Evolutionary conservation across 352 stramenopile species (phyloP).

Genomic region (Globisporangium middletonii): DNA sequence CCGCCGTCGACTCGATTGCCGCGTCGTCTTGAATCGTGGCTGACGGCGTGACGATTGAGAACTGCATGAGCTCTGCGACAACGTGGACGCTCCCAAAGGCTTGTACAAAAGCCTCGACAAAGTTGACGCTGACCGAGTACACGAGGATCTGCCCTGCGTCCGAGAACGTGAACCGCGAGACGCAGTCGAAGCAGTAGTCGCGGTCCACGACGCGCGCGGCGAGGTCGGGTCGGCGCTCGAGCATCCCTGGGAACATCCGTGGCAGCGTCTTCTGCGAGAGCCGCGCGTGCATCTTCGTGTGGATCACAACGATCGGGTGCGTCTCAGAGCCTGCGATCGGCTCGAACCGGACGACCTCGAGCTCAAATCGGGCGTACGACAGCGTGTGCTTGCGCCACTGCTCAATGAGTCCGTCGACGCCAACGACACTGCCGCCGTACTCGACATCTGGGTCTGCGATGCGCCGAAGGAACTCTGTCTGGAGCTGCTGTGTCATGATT

Average conservation of each 20-base stretch:
- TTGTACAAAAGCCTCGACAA: slow-evolving; percentile 11
- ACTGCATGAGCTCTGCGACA: not conserved
- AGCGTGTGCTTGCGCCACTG: too few species aligned
- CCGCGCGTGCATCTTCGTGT: slow-evolving; percentile 1
- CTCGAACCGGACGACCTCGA: too few species aligned
- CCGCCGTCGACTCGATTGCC: too few species aligned
- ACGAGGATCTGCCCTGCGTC: slow-evolving; percentile 9
- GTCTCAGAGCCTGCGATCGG: too few species aligned
- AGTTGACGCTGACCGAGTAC: slow-evolving; percentile 14
- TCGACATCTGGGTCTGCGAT: too few species aligned
- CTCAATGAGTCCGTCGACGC: too few species aligned
- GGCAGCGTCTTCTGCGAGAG: slow-evolving; percentile 9
- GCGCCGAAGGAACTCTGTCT: too few species aligned
- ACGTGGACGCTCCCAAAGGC: slow-evolving; percentile 8
- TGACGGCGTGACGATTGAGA: too few species aligned
- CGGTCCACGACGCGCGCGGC: slow-evolving; percentile 11
- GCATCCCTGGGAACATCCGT: slow-evolving; percentile 18
- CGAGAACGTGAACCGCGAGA: slow-evolving; percentile 18
- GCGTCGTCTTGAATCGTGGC: too few species aligned
- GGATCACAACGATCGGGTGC: slow-evolving; percentile 5
- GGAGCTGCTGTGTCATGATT: too few species aligned
- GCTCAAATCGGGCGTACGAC: too few species aligned
- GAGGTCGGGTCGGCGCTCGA: slow-evolving; percentile 8
- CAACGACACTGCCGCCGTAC: too few species aligned
- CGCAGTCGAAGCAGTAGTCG: slow-evolving; percentile 11